Evolutionary conservation across 2,329 filamentous ascomycete species (phyloP).

Genomic region (Xylaria hypoxylon): DNA sequence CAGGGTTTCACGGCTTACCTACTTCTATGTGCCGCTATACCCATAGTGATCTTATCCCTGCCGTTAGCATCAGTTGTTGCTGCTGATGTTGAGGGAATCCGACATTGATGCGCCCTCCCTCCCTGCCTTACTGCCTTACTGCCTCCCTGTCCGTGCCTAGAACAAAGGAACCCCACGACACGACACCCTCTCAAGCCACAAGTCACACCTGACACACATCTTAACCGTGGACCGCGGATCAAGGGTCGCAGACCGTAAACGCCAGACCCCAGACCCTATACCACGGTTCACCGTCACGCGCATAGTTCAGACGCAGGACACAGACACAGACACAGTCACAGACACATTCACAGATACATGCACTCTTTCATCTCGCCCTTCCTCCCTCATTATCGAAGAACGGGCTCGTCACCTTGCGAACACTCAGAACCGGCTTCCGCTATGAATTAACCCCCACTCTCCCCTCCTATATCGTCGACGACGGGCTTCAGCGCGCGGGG

Average conservation of each 20-base stretch:
- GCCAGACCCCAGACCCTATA: background rate
- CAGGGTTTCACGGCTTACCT: background rate
- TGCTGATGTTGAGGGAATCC: slow-evolving; percentile 21
- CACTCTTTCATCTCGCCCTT: slow-evolving; percentile 12
- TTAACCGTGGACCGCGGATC: slow-evolving; percentile 1
- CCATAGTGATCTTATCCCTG: slow-evolving; percentile 27
- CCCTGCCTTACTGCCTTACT: slow-evolving; percentile 2
- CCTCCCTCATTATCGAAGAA: slow-evolving; percentile 5
- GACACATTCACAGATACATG: slow-evolving; percentile 27
- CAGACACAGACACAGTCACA: slow-evolving; percentile 28
- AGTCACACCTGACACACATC: slow-evolving; percentile 27
- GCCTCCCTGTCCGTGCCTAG: background rate
- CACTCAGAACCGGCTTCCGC: slow-evolving; percentile 34
- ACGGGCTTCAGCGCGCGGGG: slow-evolving; percentile 47
- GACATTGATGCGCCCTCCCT: slow-evolving; percentile 25
- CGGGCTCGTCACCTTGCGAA: slow-evolving; percentile 16
- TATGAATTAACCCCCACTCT: slow-evolving; percentile 48
- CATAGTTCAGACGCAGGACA: background rate
- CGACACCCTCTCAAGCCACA: slow-evolving; percentile 6
- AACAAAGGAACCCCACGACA: slow-evolving; percentile 31
- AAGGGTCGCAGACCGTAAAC: slow-evolving; percentile 9
- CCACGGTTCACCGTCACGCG: slow-evolving; percentile 13
- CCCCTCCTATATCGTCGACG: slow-evolving; percentile 32
- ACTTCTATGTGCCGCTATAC: slow-evolving; percentile 11
- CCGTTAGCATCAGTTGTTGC: slow-evolving; percentile 14